A percentile compares a stretch with the other conserved stretches of the same genome.
phyloP scores from a whole-genome alignment of 768 basidiomycete genomes.

The Fomitopsis serialis region DNA sequence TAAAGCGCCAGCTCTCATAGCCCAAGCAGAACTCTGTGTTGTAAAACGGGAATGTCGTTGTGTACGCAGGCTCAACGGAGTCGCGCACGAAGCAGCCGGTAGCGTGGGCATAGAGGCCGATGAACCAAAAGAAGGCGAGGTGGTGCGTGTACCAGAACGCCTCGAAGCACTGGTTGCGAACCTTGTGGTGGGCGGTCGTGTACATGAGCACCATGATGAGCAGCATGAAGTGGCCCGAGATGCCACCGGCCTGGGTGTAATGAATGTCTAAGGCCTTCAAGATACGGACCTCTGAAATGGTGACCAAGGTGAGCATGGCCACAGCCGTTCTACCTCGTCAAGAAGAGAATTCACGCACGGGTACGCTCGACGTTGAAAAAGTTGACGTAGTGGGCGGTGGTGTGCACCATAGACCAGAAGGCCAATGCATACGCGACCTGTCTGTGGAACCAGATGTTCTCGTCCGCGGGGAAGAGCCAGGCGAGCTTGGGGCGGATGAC shows the following conservation, averaged over 20 bases:
- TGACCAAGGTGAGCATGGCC: too few species aligned
- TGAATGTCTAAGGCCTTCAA: conserved; percentile 79
- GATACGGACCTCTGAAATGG: conserved; percentile 75
- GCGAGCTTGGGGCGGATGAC: conserved; percentile 72
- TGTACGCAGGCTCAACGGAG: conserved; percentile 66
- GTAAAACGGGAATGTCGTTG: conserved; percentile 78
- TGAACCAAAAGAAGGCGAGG: conserved; percentile 91
- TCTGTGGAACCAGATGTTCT: conserved; percentile 94
- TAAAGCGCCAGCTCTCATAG: conserved; percentile 87
- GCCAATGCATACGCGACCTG: conserved; percentile 94
- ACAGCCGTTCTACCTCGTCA: too few species aligned
- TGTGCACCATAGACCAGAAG: conserved; percentile 90
- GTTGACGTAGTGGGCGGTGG: conserved; percentile 91
- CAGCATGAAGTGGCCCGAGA: conserved; percentile 94
- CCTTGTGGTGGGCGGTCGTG: conserved; percentile 83
- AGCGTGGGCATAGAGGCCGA: conserved; percentile 85
- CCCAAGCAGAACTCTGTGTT: conserved; percentile 83
- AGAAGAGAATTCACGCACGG: conserved; percentile 45
- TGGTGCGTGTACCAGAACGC: conserved; percentile 98
- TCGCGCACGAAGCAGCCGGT: conserved; percentile 96
- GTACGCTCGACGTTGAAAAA: conserved; percentile 88
- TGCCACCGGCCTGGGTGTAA: conserved; percentile 85
- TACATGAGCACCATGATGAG: conserved; percentile 93
- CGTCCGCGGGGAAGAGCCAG: conserved; percentile 89
- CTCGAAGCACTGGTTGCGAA: conserved; percentile 88